Percentiles rank a stretch among this genome's conserved stretches.
Evolutionary conservation across 805 yeast species (phyloP).

Genomic region (Saturnispora dispora): DNA sequence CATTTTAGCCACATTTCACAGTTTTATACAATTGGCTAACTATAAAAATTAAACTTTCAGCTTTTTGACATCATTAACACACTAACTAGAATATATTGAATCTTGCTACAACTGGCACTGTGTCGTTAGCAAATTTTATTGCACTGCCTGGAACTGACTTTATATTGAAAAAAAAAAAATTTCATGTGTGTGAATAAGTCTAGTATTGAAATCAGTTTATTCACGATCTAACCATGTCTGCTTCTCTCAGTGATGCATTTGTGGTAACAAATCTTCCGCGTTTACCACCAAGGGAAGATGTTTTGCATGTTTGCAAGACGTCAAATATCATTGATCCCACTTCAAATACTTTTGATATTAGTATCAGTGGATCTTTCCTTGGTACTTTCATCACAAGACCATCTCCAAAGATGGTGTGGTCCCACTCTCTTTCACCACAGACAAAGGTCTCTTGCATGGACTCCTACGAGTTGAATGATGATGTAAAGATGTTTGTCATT

Average conservation of each 20-base stretch:
- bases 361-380: constrained; percentile 45
- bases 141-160: background rate
- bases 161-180: background rate
- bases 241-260: constrained; percentile 24
- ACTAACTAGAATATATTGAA: background rate
- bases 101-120: background rate
- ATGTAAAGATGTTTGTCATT: constrained; percentile 24
- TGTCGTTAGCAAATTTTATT: background rate
- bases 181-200: background rate
- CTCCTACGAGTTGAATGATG: constrained; percentile 21
- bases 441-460: constrained; percentile 36
- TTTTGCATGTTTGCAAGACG: constrained; percentile 19
- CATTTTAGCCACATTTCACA: too few relatives aligned
- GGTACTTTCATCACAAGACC: constrained; percentile 46
- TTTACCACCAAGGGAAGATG: constrained; percentile 19
- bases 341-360: constrained; percentile 36
- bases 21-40: too few relatives aligned
- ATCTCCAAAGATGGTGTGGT: constrained; percentile 49
- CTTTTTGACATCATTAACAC: background rate
- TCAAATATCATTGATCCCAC: constrained; percentile 23
- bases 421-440: constrained; percentile 43
- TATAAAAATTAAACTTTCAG: background rate
- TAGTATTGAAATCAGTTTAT: background rate
- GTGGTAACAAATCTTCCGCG: constrained; percentile 28
- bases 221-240: constrained; percentile 10